Evolutionary conservation across 805 yeast genomes (phyloP).

Genomic region (Wickerhamomyces chaumierensis): DNA sequence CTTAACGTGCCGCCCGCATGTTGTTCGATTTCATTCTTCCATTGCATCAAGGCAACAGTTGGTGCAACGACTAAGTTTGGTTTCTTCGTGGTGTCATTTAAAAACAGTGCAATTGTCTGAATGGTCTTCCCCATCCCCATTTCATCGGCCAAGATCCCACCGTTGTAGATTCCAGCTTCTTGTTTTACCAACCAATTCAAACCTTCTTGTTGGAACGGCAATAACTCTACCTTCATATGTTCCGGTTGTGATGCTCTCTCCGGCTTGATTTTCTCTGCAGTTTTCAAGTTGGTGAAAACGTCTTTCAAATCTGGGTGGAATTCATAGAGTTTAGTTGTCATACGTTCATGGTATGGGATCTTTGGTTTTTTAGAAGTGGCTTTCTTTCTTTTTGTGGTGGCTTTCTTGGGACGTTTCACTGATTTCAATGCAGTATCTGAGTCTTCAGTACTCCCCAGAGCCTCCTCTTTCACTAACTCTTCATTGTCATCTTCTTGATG

Average conservation of each 20-base stretch:
- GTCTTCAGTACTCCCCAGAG: too few relatives aligned
- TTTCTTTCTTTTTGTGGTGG: constrained; percentile 9
- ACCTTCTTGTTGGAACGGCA: constrained; percentile 94
- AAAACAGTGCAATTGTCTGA: constrained; percentile 82
- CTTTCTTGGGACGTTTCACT: constrained; percentile 8
- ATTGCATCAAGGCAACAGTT: constrained; percentile 96
- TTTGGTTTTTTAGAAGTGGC: constrained; percentile 34
- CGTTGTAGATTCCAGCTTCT: constrained; percentile 67
- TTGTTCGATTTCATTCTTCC: constrained; percentile 85
- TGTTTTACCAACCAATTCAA: constrained; percentile 79
- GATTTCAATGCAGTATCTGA: constrained; percentile 19
- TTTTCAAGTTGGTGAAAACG: constrained; percentile 56
- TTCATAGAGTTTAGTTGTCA: constrained; percentile 56
- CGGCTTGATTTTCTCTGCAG: constrained; percentile 33
- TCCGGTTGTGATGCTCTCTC: constrained; percentile 63
- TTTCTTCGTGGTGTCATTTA: constrained; percentile 50
- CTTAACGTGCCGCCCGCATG: constrained; percentile 67
- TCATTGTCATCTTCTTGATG: constrained; percentile 7
- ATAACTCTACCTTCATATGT: constrained; percentile 58
- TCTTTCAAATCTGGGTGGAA: constrained; percentile 70
- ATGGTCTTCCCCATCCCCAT: constrained; percentile 99
- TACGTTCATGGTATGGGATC: constrained; percentile 56
- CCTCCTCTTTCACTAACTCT: too few relatives aligned
- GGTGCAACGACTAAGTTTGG: constrained; percentile 94
- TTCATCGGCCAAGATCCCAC: constrained; percentile 95